Evolutionary conservation across 163 green algal genomes (phyloP).

Genomic region (Trebouxia gelatinosa): DNA sequence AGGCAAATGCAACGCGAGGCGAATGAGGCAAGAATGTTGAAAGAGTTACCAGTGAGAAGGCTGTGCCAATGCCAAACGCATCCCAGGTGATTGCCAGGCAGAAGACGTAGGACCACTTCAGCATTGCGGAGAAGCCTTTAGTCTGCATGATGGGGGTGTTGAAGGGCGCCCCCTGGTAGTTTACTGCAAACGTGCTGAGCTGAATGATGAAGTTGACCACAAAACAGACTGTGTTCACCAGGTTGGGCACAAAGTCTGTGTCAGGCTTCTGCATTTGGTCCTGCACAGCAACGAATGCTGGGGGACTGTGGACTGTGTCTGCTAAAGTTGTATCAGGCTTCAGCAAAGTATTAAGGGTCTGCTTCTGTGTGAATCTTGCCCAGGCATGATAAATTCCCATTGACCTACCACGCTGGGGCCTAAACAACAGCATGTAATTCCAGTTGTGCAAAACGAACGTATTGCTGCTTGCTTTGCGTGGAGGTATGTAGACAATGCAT

Average conservation of each 20-base stretch:
- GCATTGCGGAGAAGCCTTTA: conserved; percentile 49
- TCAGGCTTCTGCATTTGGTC: conserved; percentile 78
- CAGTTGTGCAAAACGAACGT: too few species aligned
- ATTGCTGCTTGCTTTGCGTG: too few species aligned
- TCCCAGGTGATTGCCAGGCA: conserved; percentile 49
- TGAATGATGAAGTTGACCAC: conserved; percentile 87
- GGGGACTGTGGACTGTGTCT: background rate
- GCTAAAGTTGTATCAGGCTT: too few species aligned
- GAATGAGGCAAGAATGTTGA: background rate
- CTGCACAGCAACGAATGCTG: conserved; percentile 29
- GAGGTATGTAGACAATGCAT: too few species aligned
- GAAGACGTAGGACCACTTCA: conserved; percentile 42
- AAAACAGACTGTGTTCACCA: conserved; percentile 99
- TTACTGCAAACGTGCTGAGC: conserved; percentile 95
- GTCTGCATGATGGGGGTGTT: conserved; percentile 84
- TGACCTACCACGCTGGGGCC: too few species aligned
- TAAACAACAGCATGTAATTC: too few species aligned
- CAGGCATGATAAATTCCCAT: too few species aligned
- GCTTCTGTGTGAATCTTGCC: too few species aligned
- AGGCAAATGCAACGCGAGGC: background rate
- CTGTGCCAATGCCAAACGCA: conserved; percentile 42
- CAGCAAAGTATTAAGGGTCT: too few species aligned
- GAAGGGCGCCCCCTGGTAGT: conserved; percentile 96
- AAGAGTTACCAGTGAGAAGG: conserved; percentile 54
- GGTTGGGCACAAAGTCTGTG: conserved; percentile 90